These are phyloP conservation scores for Phytophthora pinifolia DNA, from an alignment of 352 stramenopile species.

Conservation along the genomic window DNA sequence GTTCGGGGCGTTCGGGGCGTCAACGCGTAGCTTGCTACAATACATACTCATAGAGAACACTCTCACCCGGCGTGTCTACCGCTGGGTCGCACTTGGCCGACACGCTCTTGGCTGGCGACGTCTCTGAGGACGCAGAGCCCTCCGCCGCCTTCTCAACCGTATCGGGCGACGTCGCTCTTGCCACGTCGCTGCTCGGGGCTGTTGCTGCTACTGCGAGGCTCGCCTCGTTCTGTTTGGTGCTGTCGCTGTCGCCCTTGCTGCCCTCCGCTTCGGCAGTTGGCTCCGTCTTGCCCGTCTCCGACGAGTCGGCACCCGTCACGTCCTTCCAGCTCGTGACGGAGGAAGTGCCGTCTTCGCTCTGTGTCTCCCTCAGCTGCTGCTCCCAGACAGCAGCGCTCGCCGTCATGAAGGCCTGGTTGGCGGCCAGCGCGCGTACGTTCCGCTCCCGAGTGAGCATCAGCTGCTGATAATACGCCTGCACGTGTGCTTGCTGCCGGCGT, in stretches of 20 bases:
- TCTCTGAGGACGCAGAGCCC: conserved; percentile 3
- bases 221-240: conserved; percentile 20
- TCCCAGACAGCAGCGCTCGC: conserved; percentile 46
- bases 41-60: conserved; percentile 71
- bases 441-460: conserved; percentile 45
- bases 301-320: conserved; percentile 16
- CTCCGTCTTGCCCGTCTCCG: conserved; percentile 13
- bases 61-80: conserved; percentile 20
- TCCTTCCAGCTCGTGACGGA: conserved; percentile 36
- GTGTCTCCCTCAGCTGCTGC: conserved; percentile 32
- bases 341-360: conserved; percentile 24
- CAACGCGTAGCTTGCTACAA: conserved; percentile 32
- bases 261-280: conserved; percentile 7
- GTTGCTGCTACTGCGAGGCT: conserved; percentile 10
- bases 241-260: conserved; percentile 14
- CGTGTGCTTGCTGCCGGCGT: conserved; percentile 47
- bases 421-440: conserved; percentile 54
- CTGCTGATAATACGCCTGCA: conserved; percentile 61
- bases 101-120: conserved; percentile 21
- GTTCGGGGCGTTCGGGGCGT: background rate
- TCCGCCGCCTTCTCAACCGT: conserved; percentile 22
- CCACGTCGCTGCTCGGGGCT: conserved; percentile 2
- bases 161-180: conserved; percentile 13
- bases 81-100: conserved; percentile 17
- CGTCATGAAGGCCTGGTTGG: conserved; percentile 46